Percentiles rank a stretch among this genome's conserved stretches.
Evolutionary conservation across 1,284 basidiomycete species (phyloP).

Genomic region (Papiliotrema fonsecae): DNA sequence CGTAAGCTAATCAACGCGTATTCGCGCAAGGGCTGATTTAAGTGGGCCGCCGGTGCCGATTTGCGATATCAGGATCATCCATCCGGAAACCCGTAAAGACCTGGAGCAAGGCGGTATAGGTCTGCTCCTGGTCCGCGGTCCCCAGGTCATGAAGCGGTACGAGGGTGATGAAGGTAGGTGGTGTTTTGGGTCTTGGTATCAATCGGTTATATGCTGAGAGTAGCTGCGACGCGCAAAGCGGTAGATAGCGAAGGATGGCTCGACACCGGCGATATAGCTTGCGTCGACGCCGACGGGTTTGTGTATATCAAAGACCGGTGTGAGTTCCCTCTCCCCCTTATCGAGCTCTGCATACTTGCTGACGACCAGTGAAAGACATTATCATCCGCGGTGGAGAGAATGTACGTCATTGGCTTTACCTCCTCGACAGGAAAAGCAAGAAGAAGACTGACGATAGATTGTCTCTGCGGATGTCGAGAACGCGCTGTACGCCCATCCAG

Average conservation of each 20-base stretch:
- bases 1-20: conserved; percentile 11
- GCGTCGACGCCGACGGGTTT: conserved; percentile 35
- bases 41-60: conserved; percentile 36
- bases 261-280: conserved; percentile 39
- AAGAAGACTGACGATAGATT: conserved; percentile 18
- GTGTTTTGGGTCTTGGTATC: background rate
- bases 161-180: conserved; percentile 31
- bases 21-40: background rate
- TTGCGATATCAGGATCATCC: conserved; percentile 31
- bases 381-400: conserved; percentile 46
- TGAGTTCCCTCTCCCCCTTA: conserved; percentile 9
- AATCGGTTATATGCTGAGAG: too few relatives aligned
- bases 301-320: conserved; percentile 38
- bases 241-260: conserved; percentile 41
- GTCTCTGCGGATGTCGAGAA: conserved; percentile 38
- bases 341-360: background rate
- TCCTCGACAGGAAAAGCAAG: background rate
- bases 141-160: conserved; percentile 43
- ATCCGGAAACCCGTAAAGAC: conserved; percentile 20
- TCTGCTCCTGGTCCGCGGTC: conserved; percentile 32
- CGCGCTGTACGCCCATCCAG: conserved; percentile 30
- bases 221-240: conserved; percentile 28
- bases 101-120: conserved; percentile 24
- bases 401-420: conserved; percentile 22
- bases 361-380: conserved; percentile 34